Evolutionary conservation across 2,329 filamentous ascomycete species (phyloP).

Genomic region (Verticillium isaacii): DNA sequence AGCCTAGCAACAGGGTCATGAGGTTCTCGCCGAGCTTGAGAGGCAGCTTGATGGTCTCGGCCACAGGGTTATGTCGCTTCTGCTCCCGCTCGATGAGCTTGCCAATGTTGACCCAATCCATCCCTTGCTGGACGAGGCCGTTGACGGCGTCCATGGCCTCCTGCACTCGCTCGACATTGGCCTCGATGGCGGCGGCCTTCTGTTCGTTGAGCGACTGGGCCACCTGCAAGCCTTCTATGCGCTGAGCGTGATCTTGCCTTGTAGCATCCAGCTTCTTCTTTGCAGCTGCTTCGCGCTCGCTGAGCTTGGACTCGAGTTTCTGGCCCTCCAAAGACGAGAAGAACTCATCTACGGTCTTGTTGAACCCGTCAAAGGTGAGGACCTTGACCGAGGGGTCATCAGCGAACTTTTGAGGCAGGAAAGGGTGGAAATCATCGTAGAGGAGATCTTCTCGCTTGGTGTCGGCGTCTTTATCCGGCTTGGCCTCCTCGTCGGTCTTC

Average conservation of each 20-base stretch:
- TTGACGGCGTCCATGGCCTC: constrained; percentile 92
- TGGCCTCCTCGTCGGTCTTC: neutral
- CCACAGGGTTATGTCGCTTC: constrained; percentile 74
- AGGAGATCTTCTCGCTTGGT: constrained; percentile 49
- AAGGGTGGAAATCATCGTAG: constrained; percentile 96
- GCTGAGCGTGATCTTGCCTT: constrained; percentile 74
- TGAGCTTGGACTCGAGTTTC: constrained; percentile 77
- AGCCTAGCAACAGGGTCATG: constrained; percentile 73
- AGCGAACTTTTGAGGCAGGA: constrained; percentile 75
- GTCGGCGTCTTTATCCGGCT: constrained; percentile 11
- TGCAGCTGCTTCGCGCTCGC: constrained; percentile 76
- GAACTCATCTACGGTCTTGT: constrained; percentile 92
- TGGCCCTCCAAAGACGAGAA: constrained; percentile 96
- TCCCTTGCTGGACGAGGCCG: constrained; percentile 83
- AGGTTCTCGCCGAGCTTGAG: constrained; percentile 87
- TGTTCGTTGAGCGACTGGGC: constrained; percentile 77
- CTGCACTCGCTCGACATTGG: constrained; percentile 85
- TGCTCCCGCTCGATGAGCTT: constrained; percentile 86
- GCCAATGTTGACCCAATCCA: constrained; percentile 95
- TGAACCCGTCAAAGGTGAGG: constrained; percentile 78
- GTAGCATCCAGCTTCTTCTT: constrained; percentile 84
- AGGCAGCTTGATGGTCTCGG: constrained; percentile 79
- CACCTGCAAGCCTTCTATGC: constrained; percentile 78
- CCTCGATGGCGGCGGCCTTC: constrained; percentile 86
- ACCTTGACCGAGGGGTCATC: constrained; percentile 61